These are phyloP conservation scores for Leishmania aethiopica DNA, from an alignment of 208 protist species.

Conservation along the genomic window DNA sequence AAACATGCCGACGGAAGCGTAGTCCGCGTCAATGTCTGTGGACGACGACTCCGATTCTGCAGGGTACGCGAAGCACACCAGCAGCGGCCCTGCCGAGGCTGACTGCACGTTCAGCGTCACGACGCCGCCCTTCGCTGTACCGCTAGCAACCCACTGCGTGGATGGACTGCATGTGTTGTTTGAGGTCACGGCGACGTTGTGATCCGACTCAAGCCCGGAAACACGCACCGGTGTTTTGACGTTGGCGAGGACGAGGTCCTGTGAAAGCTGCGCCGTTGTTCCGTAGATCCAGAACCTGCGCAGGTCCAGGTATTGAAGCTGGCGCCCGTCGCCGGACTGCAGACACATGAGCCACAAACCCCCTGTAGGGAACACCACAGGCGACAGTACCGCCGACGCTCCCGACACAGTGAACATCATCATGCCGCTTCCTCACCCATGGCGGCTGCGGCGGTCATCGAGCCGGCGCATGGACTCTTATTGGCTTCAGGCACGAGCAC, in stretches of 20 bases:
- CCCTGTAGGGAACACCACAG: constrained; percentile 28
- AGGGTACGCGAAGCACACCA: constrained; percentile 49
- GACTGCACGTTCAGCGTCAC: constrained; percentile 26
- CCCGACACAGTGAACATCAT: constrained; percentile 3
- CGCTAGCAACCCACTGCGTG: constrained; percentile 6
- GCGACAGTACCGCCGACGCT: constrained; percentile 1
- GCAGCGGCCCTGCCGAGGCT: constrained; percentile 16
- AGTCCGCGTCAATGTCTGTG: neutral
- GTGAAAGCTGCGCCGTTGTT: constrained; percentile 14
- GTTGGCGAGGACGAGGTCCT: constrained; percentile 24
- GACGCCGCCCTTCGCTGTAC: constrained; percentile 18
- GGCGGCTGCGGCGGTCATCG: neutral
- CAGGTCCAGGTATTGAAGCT: constrained; percentile 14
- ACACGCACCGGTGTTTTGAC: constrained; percentile 22
- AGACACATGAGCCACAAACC: constrained; percentile 45
- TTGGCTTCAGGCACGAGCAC: neutral
- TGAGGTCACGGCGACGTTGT: constrained; percentile 16
- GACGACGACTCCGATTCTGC: constrained; percentile 23
- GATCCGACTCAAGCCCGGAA: constrained; percentile 25
- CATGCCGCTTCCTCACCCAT: neutral
- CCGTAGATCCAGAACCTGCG: constrained; percentile 35
- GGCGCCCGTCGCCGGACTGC: neutral
- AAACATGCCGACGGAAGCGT: constrained; percentile 33
- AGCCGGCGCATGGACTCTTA: neutral
- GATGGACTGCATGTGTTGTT: constrained; percentile 11